Evolutionary conservation across 495 filamentous ascomycete species (phyloP).

Genomic region (Acidomyces sp.): DNA sequence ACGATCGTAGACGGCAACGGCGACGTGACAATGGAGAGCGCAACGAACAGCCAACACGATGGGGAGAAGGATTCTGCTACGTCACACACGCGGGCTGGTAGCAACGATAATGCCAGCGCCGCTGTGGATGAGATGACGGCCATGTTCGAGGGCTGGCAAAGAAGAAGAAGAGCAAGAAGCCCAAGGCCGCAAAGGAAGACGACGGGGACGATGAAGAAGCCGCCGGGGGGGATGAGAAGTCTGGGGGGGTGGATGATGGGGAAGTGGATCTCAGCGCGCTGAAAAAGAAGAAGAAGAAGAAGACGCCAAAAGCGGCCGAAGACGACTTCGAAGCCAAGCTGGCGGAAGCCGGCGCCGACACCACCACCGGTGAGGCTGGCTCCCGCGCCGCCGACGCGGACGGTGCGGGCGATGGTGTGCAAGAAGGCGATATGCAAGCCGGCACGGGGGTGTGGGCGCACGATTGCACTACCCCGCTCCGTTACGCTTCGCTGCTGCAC

Average conservation of each 20-base stretch:
- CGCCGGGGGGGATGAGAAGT: constrained; percentile 47
- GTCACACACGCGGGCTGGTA: constrained; percentile 12
- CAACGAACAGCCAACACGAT: constrained; percentile 23
- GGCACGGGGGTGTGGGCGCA: constrained; percentile 93
- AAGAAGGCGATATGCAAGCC: constrained; percentile 66
- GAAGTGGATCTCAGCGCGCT: constrained; percentile 62
- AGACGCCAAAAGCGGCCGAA: constrained; percentile 57
- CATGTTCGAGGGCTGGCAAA: constrained; percentile 78
- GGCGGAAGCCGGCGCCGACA: constrained; percentile 56
- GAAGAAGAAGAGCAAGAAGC: constrained; percentile 79
- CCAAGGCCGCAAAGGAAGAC: constrained; percentile 44
- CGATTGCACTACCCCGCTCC: constrained; percentile 58
- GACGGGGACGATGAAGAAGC: constrained; percentile 44
- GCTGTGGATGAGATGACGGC: constrained; percentile 59
- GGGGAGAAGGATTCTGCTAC: constrained; percentile 53
- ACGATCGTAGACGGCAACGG: constrained; percentile 78
- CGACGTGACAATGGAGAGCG: constrained; percentile 61
- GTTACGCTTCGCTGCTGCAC: constrained; percentile 68
- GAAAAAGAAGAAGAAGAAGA: constrained; percentile 98
- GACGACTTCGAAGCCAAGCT: constrained; percentile 69
- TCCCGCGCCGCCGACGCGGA: constrained; percentile 31
- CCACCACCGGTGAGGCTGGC: constrained; percentile 35
- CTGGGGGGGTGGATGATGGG: constrained; percentile 53
- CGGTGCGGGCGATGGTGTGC: constrained; percentile 37
- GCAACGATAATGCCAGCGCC: constrained; percentile 36